Evolutionary conservation across 208 protist species (phyloP), one percentile per base, ranked within the genome.

Genomic region (Wallacemonas sp.): DNA sequence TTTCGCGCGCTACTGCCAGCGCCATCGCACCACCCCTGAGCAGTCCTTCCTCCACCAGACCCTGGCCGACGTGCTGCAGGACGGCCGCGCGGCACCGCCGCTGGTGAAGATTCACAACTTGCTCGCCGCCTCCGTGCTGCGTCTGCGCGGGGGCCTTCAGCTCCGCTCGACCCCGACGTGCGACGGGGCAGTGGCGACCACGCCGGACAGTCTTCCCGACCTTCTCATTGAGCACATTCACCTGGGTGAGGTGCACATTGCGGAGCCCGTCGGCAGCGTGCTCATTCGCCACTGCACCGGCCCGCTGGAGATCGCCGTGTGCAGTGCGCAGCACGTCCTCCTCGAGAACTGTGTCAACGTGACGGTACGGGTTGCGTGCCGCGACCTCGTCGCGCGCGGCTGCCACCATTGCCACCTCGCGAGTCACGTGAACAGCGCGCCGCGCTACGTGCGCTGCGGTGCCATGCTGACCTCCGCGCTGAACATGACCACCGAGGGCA

Each of bases 261-360:
- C 65, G 22, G 87, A 92, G 18, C 69, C 78, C 16, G 74, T 92
- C 1, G 65, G 66, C 22, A 84, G 70, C 12, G 69, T 96, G 12
- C 67, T 65, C 50, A 79, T 96, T 38, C 69, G 76, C 29, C 57
- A 80, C 48, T 93, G 87, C 57, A 68, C 61, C 1, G 91, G 87
- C 3, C 87, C 86, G 26, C 74, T 96, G 3, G 77, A 94, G 28
- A 85, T 96, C 42, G 66, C 80, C 32, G 77, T 94, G 25, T 80
- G 74, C 33, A 78, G 83, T 0, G 82, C 86, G 0, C 55, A 57
- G 11, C 52, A 65, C 41, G 82, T 96, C 2, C 31, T 84, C 5
- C 79, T 96, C 67, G 82, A 86, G 44, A 52, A 45, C 1, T 93
- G 91, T 65, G 76, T 79, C 22, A 81, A 82, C 32, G 80, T 96